Evolutionary conservation across 129 eudicot species (phyloP), one percentile per base, ranked within the genome.

Genomic region (Tagetes erecta): DNA sequence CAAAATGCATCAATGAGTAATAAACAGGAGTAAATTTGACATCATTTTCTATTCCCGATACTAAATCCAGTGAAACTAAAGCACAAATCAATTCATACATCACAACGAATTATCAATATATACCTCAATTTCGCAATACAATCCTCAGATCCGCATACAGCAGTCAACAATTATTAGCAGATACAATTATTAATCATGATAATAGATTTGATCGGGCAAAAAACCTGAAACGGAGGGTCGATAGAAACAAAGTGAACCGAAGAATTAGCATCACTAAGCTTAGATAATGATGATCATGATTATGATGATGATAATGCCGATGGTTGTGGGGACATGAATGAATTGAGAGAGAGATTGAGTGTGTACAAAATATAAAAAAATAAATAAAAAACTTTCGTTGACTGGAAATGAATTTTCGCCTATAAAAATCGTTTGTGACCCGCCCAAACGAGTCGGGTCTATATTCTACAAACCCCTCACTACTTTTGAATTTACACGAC

Each of bases 101-200:
- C 71, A 20, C n/a, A 63, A 37, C 3, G 36, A 37, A 63, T 46
- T 46, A n/a, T 11, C 31, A 35, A 65, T 51, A 53, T 31, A 33
- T 30, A 52, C 73, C 67, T 39, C 38, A 51, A 75, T 65, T 75
- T 51, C 55, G 11, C 56, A 8, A 30, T 8, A 75, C 55, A 64
- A 65, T 51, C 44, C 51, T 51, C 73, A 75, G 79, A 75, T 75
- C 79, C 79, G 79, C 52, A 65, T 65, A 65, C 52, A 66, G 27
- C 56, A 52, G 66, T 65, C 36, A 40, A 66, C 45, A 75, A 75
- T 51, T n/a, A 38, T 13, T 3, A 74, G 20, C 33, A 20, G 30
- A 35, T 38, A 14, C 33, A 31, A 39, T 39, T 51, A 39, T 39
- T 39, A 13, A 51, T 46, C 20, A 58, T n/a, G 8, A 49, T n/a